Percentiles rank a stretch among this genome's conserved stretches.
These are phyloP conservation scores for Dendrobium officinale DNA, from an alignment of 106 monocot genomes.

Conservation along the genomic window DNA sequence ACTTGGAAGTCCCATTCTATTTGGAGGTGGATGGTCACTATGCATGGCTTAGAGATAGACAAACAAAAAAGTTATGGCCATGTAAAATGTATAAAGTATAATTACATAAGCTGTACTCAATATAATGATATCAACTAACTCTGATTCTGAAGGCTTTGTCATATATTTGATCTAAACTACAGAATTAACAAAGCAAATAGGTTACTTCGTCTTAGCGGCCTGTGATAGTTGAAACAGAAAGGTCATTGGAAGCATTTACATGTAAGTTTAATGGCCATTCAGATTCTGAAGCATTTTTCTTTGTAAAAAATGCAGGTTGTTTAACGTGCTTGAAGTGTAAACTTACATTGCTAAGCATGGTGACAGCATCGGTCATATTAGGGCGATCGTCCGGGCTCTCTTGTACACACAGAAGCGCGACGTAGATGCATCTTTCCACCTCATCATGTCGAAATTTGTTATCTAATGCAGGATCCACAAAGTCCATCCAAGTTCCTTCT, in stretches of 20 bases:
- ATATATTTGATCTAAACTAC: too few species aligned
- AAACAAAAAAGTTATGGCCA: too few species aligned
- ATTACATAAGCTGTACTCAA: too few species aligned
- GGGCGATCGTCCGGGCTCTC: slow-evolving; percentile 30
- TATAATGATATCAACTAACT: too few species aligned
- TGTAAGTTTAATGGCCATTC: not conserved
- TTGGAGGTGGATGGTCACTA: too few species aligned
- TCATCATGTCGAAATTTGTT: not conserved
- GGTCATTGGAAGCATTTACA: not conserved
- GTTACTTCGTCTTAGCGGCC: not conserved
- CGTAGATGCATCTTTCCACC: slow-evolving; percentile 25
- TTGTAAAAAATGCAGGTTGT: not conserved
- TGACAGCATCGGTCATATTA: slow-evolving; percentile 13
- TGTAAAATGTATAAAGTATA: too few species aligned
- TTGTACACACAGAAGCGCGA: slow-evolving; percentile 33
- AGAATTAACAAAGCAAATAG: too few species aligned
- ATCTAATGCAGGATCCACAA: not conserved
- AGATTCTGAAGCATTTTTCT: not conserved
- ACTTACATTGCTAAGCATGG: not conserved
- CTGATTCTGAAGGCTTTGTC: too few species aligned
- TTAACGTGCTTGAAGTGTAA: not conserved
- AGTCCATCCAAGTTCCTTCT: not conserved
- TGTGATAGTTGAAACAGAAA: not conserved
- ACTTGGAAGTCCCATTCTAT: too few species aligned
- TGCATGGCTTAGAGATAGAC: too few species aligned